Conservation (phyloP, 2,329 filamentous ascomycete species). For the Mycosphaerella arachidis region DNA sequence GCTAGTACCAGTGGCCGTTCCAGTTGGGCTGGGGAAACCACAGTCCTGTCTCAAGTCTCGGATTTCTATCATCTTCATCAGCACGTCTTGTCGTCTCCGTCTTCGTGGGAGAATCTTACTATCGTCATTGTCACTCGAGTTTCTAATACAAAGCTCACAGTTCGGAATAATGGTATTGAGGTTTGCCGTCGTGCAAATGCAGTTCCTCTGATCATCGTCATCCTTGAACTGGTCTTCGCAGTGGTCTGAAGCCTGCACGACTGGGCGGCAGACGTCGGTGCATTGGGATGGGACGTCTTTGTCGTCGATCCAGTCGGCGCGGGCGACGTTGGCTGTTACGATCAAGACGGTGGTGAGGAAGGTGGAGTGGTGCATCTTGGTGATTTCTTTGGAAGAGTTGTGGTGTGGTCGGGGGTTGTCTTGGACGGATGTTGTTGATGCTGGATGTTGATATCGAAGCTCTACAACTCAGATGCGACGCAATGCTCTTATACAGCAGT, state of each 20-base stretch:
- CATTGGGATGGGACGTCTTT: not conserved
- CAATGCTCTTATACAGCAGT: not conserved
- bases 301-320: not conserved
- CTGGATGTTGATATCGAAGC: not conserved
- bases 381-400: not conserved
- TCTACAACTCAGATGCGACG: not conserved
- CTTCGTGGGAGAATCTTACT: not conserved
- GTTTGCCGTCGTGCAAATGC: not conserved
- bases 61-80: not conserved
- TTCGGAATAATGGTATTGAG: not conserved
- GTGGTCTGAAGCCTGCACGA: not conserved
- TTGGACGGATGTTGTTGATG: not conserved
- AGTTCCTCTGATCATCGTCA: not conserved
- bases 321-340: not conserved
- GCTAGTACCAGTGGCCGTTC: too few relatives aligned
- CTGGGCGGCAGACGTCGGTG: not conserved
- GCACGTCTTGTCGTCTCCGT: not conserved
- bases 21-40: too few relatives aligned
- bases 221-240: not conserved
- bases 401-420: not conserved
- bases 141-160: not conserved
- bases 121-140: not conserved
- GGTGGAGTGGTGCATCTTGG: not conserved
- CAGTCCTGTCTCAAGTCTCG: not conserved
- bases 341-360: not conserved